Evolutionary conservation across 2,329 filamentous ascomycete species (phyloP), one percentile per base, ranked within the genome.

Genomic region (Nemania diffusa): DNA sequence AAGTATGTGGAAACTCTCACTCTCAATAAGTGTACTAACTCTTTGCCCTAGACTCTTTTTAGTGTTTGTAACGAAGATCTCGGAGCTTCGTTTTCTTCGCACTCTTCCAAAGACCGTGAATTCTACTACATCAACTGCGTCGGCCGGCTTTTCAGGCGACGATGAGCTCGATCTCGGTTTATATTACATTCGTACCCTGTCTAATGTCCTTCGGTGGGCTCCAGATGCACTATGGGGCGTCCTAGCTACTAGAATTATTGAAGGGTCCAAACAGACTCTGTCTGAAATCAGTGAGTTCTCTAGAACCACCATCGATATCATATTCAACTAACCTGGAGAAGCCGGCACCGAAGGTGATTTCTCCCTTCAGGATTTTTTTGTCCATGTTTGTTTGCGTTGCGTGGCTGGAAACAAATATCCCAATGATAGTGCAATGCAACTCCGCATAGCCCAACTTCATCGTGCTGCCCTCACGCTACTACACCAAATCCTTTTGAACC

Each of bases 101-200:
- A 78, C 74, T 27, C 66, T 77, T 17, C 64, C 73, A 5, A 71
- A 64, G 34, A 63, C 72, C 2, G 66, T 69, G 27, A 77, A 72
- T 50, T 64, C 74, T n/a, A 67, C 71, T 20, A 57, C 71, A 5
- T 68, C 74, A 53, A 74, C 71, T 65, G 72, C 71, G 22, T 78
- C 74, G 34, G 73, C 75, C 37, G 75, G 71, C 6, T 84, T 87
- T 65, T 81, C 79, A 2, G 81, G 84, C 51, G 84, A 88, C 6
- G 89, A 93, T 69, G 92, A 97, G 71, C 84, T 94, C 7, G 91
- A 92, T 68, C 85, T 94, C 64, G 93, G 90, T 68, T 81, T 92
- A 2, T 97, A 97, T 77, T 91, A 95, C 73, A 80, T 97, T 22
- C 88, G 88, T 58, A 91, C 91, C 1, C 78, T 97, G 1, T 89